Percentiles rank a stretch among this genome's conserved stretches.
phyloP scores from a whole-genome alignment of 352 stramenopile species.

The Aphanomyces invadans region DNA sequence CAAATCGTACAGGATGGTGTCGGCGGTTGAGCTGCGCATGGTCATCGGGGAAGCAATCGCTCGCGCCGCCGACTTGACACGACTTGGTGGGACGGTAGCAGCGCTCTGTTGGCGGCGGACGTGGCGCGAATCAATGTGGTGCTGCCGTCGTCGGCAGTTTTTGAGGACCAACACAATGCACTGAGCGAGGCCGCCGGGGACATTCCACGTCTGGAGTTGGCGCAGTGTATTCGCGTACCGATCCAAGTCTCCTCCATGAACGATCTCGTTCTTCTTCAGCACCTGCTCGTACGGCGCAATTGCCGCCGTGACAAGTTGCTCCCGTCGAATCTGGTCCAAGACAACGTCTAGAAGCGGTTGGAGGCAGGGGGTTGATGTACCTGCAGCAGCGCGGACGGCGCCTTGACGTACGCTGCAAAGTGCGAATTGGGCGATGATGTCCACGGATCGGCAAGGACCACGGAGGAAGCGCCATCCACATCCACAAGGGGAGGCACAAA shows the following conservation, averaged over 20 bases:
- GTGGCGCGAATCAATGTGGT: background rate
- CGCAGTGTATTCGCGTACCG: background rate
- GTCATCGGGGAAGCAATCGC: background rate
- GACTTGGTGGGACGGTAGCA: background rate
- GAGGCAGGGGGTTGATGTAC: no score
- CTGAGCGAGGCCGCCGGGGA: background rate
- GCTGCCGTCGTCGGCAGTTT: background rate
- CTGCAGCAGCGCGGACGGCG: slow-evolving; percentile 7
- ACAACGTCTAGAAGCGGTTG: background rate
- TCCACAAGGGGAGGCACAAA: slow-evolving; percentile 16
- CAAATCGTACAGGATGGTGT: slow-evolving; percentile 14
- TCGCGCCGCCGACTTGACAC: background rate
- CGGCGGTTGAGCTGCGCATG: background rate
- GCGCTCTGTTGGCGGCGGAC: background rate
- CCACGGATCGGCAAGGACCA: background rate
- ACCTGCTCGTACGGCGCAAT: background rate
- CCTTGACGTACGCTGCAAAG: slow-evolving; percentile 4
- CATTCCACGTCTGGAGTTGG: background rate
- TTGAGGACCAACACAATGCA: background rate
- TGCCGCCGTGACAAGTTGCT: slow-evolving; percentile 18
- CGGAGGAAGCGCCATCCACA: background rate
- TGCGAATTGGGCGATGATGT: background rate
- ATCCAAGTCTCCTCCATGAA: slow-evolving; percentile 6
- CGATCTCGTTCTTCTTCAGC: background rate
- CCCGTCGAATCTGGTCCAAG: slow-evolving; percentile 7